These are phyloP conservation scores for Beta vulgaris DNA, from an alignment of 148 eudicot genomes.

Conservation along the genomic window DNA sequence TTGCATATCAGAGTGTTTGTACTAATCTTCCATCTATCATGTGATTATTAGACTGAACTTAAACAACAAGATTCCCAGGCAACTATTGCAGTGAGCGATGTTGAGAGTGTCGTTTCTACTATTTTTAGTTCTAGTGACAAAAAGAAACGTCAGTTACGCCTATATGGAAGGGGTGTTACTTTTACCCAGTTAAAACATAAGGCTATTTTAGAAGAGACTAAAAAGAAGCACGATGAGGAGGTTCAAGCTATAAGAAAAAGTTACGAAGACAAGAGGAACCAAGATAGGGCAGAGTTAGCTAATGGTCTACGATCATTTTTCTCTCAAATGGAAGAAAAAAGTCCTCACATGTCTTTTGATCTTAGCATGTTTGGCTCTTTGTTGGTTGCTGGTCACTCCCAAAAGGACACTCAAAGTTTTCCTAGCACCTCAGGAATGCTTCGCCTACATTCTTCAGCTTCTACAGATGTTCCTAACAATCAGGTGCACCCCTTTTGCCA, in stretches of 20 bases:
- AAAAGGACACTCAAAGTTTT: not conserved
- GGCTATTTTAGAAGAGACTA: not conserved
- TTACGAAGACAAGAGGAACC: constrained; percentile 9
- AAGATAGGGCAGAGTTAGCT: not conserved
- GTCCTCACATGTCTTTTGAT: constrained; percentile 5
- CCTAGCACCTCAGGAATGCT: not conserved
- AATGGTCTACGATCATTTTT: constrained; percentile 3
- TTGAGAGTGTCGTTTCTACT: not conserved
- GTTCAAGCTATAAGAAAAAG: not conserved
- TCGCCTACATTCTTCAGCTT: not conserved
- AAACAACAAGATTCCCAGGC: not conserved
- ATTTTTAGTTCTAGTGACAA: not conserved
- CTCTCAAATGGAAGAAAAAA: constrained; percentile 1
- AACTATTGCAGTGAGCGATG: not conserved
- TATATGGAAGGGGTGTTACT: constrained; percentile 14
- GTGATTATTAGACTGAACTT: not conserved
- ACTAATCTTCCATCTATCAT: not conserved
- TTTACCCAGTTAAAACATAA: constrained; percentile 11
- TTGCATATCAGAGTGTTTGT: not conserved
- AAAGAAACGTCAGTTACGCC: not conserved
- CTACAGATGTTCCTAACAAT: too few species aligned
- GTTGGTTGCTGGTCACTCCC: not conserved
- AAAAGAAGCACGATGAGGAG: not conserved
- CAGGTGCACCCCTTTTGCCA: too few species aligned
- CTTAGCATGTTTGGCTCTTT: constrained; percentile 5